Evolutionary conservation across 805 yeast species (phyloP).

Genomic region (Starmerella apicola): DNA sequence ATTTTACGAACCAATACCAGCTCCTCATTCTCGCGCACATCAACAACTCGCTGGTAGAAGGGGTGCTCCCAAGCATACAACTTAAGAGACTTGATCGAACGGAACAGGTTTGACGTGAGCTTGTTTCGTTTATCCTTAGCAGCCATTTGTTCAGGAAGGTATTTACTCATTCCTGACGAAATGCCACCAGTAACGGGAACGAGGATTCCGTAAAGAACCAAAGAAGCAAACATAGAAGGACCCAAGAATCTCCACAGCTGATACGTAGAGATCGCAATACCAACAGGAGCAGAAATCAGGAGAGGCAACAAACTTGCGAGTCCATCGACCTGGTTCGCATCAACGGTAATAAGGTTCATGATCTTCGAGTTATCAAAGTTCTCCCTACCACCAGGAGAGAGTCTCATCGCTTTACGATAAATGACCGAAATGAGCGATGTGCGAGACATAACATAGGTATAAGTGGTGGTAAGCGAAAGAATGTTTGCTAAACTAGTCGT

Average conservation of each 20-base stretch:
- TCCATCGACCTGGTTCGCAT: slow-evolving; percentile 75
- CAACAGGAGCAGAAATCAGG: slow-evolving; percentile 85
- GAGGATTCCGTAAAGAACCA: slow-evolving; percentile 56
- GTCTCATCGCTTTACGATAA: slow-evolving; percentile 54
- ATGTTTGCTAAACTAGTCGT: slow-evolving; percentile 15
- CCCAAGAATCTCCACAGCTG: slow-evolving; percentile 67
- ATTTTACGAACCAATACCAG: slow-evolving; percentile 53
- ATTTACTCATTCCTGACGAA: slow-evolving; percentile 43
- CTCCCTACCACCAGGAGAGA: slow-evolving; percentile 54
- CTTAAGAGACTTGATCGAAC: slow-evolving; percentile 81
- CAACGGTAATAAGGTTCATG: slow-evolving; percentile 88
- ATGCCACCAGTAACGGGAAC: slow-evolving; percentile 63
- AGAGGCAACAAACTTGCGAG: slow-evolving; percentile 60
- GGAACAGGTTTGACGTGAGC: slow-evolving; percentile 70
- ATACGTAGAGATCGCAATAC: slow-evolving; percentile 57
- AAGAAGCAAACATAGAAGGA: slow-evolving; percentile 84
- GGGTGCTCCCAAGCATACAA: slow-evolving; percentile 94
- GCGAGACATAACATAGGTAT: slow-evolving; percentile 16
- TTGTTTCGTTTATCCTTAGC: slow-evolving; percentile 85
- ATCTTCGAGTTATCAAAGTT: slow-evolving; percentile 76
- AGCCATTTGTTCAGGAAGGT: slow-evolving; percentile 72
- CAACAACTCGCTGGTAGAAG: slow-evolving; percentile 53
- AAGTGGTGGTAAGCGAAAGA: slow-evolving; percentile 6
- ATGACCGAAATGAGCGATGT: slow-evolving; percentile 45
- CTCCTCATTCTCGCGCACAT: slow-evolving; percentile 75